Conservation (phyloP, 225 moss, liverwort and hornwort genomes). For the Anthoceros angustus region DNA sequence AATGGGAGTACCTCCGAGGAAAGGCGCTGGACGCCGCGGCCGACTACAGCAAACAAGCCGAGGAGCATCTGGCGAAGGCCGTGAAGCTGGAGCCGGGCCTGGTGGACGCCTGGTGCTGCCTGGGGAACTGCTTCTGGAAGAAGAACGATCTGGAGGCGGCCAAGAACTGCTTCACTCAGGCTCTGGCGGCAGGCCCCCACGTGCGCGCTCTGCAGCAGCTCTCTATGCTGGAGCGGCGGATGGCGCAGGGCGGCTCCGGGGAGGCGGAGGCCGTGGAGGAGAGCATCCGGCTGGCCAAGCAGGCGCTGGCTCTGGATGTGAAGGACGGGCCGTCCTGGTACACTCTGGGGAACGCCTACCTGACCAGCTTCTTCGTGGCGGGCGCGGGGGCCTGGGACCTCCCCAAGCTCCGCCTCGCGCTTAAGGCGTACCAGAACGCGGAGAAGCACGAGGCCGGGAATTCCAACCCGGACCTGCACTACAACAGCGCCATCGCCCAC, state of each 20-base stretch:
- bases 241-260: constrained; percentile 38
- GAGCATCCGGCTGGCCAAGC: constrained; percentile 53
- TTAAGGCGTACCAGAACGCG: constrained; percentile 59
- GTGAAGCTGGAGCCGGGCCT: constrained; percentile 47
- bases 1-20: constrained; percentile 50
- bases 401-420: constrained; percentile 42
- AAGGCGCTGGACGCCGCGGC: constrained; percentile 45
- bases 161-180: constrained; percentile 41
- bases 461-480: constrained; percentile 52
- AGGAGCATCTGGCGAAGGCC: constrained; percentile 53
- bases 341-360: constrained; percentile 47
- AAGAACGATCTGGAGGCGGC: constrained; percentile 43
- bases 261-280: constrained; percentile 48
- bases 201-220: constrained; percentile 52
- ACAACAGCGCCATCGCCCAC: constrained; percentile 51
- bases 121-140: constrained; percentile 57
- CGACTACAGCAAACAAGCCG: constrained; percentile 44
- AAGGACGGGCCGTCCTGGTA: constrained; percentile 63
- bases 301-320: constrained; percentile 49
- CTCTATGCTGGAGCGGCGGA: constrained; percentile 55
- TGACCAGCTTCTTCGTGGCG: constrained; percentile 53
- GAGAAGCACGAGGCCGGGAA: constrained; percentile 45
- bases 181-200: constrained; percentile 45
- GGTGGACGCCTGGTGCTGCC: constrained; percentile 52
- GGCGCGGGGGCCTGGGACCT: constrained; percentile 40